Percentiles rank a stretch among this genome's conserved stretches.
phyloP scores from a whole-genome alignment of 495 filamentous ascomycete genomes.

The Daldinia caldariorum region DNA sequence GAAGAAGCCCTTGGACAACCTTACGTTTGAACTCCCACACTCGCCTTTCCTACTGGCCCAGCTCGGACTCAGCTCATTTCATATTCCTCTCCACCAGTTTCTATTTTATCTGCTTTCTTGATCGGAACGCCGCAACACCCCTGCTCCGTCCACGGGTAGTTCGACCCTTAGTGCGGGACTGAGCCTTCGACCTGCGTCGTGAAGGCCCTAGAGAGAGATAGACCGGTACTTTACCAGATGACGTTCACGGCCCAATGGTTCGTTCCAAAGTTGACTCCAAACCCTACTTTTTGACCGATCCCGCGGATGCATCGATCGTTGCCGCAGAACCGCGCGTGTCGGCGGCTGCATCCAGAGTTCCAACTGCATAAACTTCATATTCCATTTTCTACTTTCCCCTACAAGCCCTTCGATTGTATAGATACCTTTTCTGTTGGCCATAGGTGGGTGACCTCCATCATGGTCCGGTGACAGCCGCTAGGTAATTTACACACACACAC shows the following conservation, averaged over 20 bases:
- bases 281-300: conserved; percentile 33
- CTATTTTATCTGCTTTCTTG: conserved; percentile 30
- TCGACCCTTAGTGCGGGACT: conserved; percentile 36
- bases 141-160: conserved; percentile 31
- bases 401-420: conserved; percentile 22
- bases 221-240: conserved; percentile 20
- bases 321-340: conserved; percentile 35
- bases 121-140: conserved; percentile 39
- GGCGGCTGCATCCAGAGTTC: conserved; percentile 24
- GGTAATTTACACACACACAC: conserved; percentile 38
- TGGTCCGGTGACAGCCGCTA: conserved; percentile 34
- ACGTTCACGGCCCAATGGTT: conserved; percentile 36
- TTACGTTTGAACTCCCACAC: conserved; percentile 22
- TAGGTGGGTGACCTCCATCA: conserved; percentile 30
- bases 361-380: conserved; percentile 35
- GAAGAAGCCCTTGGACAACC: conserved; percentile 18
- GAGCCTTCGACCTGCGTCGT: conserved; percentile 29
- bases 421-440: conserved; percentile 29
- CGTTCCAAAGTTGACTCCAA: conserved; percentile 30
- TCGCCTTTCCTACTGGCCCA: conserved; percentile 11
- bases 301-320: conserved; percentile 26
- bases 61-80: conserved; percentile 26
- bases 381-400: conserved; percentile 31
- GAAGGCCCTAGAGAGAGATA: conserved; percentile 14
- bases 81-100: conserved; percentile 31